Evolutionary conservation across 2,329 filamentous ascomycete species (phyloP).

Genomic region (Penicillium sp.): DNA sequence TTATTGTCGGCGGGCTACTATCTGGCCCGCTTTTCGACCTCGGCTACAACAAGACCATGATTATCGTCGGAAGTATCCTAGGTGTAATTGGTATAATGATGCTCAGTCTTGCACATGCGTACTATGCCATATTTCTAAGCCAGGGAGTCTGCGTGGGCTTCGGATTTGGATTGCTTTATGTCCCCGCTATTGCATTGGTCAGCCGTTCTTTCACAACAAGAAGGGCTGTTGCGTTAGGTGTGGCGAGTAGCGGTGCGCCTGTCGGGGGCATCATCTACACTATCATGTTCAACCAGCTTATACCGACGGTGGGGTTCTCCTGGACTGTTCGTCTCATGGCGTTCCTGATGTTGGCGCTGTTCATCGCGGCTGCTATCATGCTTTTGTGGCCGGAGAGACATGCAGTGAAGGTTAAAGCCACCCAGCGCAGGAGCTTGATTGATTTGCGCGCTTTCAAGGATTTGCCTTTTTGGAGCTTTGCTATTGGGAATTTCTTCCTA

Average conservation of each 20-base stretch:
- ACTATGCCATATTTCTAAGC: slow-evolving; percentile 27
- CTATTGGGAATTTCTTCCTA: slow-evolving; percentile 26
- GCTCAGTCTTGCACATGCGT: slow-evolving; percentile 30
- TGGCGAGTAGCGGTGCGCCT: slow-evolving; percentile 47
- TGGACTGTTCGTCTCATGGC: slow-evolving; percentile 51
- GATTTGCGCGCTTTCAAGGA: slow-evolving; percentile 42
- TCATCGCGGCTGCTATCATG: slow-evolving; percentile 6
- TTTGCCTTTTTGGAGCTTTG: slow-evolving; percentile 36
- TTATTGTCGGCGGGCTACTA: slow-evolving; percentile 36
- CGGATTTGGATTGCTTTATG: slow-evolving; percentile 34
- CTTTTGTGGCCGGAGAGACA: slow-evolving; percentile 16
- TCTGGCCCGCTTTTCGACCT: slow-evolving; percentile 37
- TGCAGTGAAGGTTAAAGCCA: neutral
- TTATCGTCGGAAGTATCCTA: slow-evolving; percentile 29
- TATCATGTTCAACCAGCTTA: slow-evolving; percentile 41
- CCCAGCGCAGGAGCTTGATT: slow-evolving; percentile 28
- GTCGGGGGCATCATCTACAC: slow-evolving; percentile 53
- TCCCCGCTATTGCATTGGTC: slow-evolving; percentile 40
- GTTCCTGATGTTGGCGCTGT: slow-evolving; percentile 42
- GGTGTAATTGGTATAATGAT: slow-evolving; percentile 34
- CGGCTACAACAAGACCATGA: slow-evolving; percentile 32
- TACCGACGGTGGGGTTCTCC: slow-evolving; percentile 48
- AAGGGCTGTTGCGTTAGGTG: slow-evolving; percentile 46
- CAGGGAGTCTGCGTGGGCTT: slow-evolving; percentile 44
- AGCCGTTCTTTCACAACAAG: slow-evolving; percentile 48